Evolutionary conservation across 164 flowering plant species (phyloP), one percentile per base, ranked within the genome.

Genomic region (Saururus chinensis): DNA sequence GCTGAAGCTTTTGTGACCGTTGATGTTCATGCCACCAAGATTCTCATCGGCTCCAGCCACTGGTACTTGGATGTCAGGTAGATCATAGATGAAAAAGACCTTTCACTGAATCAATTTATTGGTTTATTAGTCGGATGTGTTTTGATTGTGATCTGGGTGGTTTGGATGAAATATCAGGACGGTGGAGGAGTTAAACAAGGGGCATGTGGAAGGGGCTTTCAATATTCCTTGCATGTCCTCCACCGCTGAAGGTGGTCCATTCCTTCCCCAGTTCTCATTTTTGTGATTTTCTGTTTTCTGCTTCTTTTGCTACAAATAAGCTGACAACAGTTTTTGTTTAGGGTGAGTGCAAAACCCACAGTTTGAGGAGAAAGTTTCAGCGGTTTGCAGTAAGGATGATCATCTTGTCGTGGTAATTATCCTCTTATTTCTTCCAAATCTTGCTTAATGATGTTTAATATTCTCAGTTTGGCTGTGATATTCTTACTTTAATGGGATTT

Each of bases 291-390:
- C 19, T 14, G n/a, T n/a, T n/a, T n/a, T n/a, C n/a, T n/a, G 30
- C 63, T 52, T 51, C 20, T n/a, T 30, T 41, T 54, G n/a, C 19
- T 26, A 37, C 1, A 48, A 64, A 60, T 49, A 12, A 45, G 49
- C 14, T 45, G 11, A 45, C 14, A 45, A 7, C 11, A 17, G 0
- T 12, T 12, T 45, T 17, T 45, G 11, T 69, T 69, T 75, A 92
- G 98, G 95, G 8, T 82, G 87, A 70, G 87, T 81, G 75, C 86
- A 86, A 54, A 92, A 86, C 69, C 86, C 84, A 19, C 57, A 77
- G 4, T 92, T 92, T 69, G 40, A 86, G 68, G 78, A 81, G 68
- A 79, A 81, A 67, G 96, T 89, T 67, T 67, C 71, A 37, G 60
- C 84, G 9, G 68, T 72, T 52, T 87, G 70, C 76, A 69, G 64